Evolutionary conservation across 495 filamentous ascomycete species (phyloP), one percentile per base, ranked within the genome.

Genomic region (Ramalina peruviana): DNA sequence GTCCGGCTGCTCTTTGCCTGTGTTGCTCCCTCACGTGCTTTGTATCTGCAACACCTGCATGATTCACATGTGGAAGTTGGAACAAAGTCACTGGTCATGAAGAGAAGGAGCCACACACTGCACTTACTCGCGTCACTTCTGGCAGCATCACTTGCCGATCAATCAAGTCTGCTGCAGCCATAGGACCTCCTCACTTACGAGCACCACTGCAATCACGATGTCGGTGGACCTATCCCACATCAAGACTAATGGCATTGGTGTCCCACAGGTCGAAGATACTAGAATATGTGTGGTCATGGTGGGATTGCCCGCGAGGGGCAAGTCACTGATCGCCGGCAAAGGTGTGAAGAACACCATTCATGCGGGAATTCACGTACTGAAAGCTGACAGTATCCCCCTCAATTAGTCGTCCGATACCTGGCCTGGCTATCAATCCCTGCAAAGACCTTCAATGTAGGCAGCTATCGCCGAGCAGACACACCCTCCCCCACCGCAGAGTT

Each of bases 281-380:
- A 84, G 83, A 60, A 94, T 98, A 65, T 95, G 88, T 59, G 89
- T 98, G n/a, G 85, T 97, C 48, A 96, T 98, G 92, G 92, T 98
- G 43, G 92, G 92, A 39, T 72, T 98, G 53, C 92, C 92, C 38
- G 92, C 92, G 49, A 75, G 92, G 47, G 92, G 92, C 60, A 98
- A 98, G 74, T 92, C 85, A 66, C 81, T 94, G 58, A 97, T 98
- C 60, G 90, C 92, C 36, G 86, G 92, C 59, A 96, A 95, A 73
- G 89, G 92, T 94, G 72, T 57, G 71, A 60, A 46, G 12, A 20
- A 25, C 47, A 40, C 46, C 42, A 16, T n/a, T 25, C 50, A 44
- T 6, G 16, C 3, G 15, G 3, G 4, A 47, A n/a, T 50, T 51
- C 61, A 43, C 62, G 57, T 19, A 36, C 50, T 52, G 49, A 50